Evolutionary conservation across 2,329 filamentous ascomycete genomes (phyloP), one percentile per base, ranked within the genome.

Genomic region (Aspergillus floridensis): DNA sequence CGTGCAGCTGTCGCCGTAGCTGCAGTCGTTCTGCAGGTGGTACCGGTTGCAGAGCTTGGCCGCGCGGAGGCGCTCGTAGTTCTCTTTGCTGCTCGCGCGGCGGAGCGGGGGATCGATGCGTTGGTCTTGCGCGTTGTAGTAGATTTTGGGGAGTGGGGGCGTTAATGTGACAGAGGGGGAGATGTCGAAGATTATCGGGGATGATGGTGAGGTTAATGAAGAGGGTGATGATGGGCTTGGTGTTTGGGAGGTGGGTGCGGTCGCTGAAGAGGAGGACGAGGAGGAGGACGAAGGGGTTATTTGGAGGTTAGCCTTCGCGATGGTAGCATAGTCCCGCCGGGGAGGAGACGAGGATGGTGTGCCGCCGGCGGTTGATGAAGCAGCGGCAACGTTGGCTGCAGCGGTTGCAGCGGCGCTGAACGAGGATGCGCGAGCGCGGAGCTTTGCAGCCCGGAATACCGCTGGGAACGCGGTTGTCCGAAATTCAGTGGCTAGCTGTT

Each of bases 11-110:
- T 56, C 29, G 11, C 53, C 58, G 41, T 60, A 67, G 4, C 56
- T 22, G 49, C 69, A 71, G 2, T 31, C 52, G 0, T 68, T 70
- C 14, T 72, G 53, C 3, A 77, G 65, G 52, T 75, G 71, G 44
- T 66, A 74, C 10, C 53, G 63, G 53, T 76, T 76, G 65, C 75
- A 77, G 19, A 74, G 62, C 41, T 71, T 76, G 29, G 32, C 21
- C 8, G 19, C 31, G 29, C 29, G 16, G 16, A 38, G 10, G 47
- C 12, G 21, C 24, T 49, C n/a, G 35, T 44, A 5, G 26, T 14
- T 35, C 24, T 14, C 52, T 32, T 51, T 49, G 46, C 49, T 50
- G 53, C 52, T n/a, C 51, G 53, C 14, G 38, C 14, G 24, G 4
- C n/a, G 41, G 26, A 47, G 38, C 6, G 44, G 41, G 4, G 53